phyloP scores from a whole-genome alignment of 106 monocot genomes.

The Chionographis japonica region DNA sequence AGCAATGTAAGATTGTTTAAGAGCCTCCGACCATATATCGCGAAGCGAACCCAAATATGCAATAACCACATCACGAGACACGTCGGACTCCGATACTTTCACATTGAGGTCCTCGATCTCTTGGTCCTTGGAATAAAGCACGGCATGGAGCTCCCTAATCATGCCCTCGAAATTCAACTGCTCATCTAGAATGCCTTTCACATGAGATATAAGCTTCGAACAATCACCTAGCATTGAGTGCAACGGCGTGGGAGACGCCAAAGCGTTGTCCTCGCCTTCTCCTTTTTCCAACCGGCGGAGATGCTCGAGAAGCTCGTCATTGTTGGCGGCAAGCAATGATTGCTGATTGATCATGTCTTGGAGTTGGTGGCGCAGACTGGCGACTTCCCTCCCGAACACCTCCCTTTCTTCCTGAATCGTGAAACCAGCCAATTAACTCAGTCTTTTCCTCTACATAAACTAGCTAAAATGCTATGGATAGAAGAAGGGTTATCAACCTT shows the following conservation, averaged over 20 bases:
- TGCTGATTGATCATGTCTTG: slow-evolving; percentile 26
- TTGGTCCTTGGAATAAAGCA: slow-evolving; percentile 47
- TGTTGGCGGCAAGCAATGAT: not conserved
- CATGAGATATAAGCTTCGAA: slow-evolving; percentile 39
- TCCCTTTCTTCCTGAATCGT: slow-evolving; percentile 78
- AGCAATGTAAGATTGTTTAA: slow-evolving; percentile 27
- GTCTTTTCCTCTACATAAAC: not conserved
- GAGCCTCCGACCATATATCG: slow-evolving; percentile 25
- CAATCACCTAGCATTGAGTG: slow-evolving; percentile 67
- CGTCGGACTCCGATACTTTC: slow-evolving; percentile 32
- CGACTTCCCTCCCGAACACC: slow-evolving; percentile 53
- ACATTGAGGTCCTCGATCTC: slow-evolving; percentile 63
- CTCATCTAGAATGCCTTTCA: slow-evolving; percentile 33
- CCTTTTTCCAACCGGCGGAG: slow-evolving; percentile 1
- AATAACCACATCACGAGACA: slow-evolving; percentile 48
- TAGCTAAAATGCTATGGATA: not conserved
- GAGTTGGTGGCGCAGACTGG: slow-evolving; percentile 37
- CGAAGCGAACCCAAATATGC: slow-evolving; percentile 57
- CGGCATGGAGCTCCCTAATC: slow-evolving; percentile 26
- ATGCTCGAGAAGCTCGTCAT: slow-evolving; percentile 10
- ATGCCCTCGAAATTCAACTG: slow-evolving; percentile 26
- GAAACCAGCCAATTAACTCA: not conserved
- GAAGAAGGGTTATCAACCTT: slow-evolving; percentile 40
- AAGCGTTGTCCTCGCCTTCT: slow-evolving; percentile 16
- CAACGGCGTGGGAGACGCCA: slow-evolving; percentile 34